Base-by-base conservation (phyloP, 352 stramenopile genomes). In the Pythium sukuiense region DNA sequence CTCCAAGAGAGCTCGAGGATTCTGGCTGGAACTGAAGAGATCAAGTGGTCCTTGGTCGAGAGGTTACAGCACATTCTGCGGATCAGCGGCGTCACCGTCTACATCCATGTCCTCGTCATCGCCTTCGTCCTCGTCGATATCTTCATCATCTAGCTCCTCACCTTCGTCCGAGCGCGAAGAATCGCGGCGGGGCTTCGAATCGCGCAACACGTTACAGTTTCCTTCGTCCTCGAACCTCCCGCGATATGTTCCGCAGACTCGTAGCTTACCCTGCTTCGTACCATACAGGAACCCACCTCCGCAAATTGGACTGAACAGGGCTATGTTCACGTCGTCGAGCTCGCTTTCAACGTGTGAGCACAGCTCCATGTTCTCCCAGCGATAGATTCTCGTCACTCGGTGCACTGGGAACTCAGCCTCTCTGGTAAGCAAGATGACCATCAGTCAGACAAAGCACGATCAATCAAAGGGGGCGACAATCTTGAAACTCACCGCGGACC, bases 291-390 rank as follows among this genome's bases (percentile, higher is more conserved):
- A 98, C 3, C 97, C 97, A 58, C 95, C 86, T 20, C 97, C 97
- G 53, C 93, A 96, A 61, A 98, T 91, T 8, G 97, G 97, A 80
- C 98, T 98, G 75, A 99, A 99, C 37, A 98, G 73, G 50, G 97
- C 96, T 79, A 99, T 99, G 74, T 99, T 99, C 33, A 99, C 96
- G 81, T 99, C 97, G 71, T 99, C 97, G 41, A 98, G 87, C 35
- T 87, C 85, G 41, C 83, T 92, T 60, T 95, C 85, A 11, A 97
- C 82, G 55, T 94, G 81, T 2, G 83, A 90, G 14, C 95, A 76
- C n/a, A 93, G 71, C 59, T 78, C 83, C 87, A 97, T 97, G 63
- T 96, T 87, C 66, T 93, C 84, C 85, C 88, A 93, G 50, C 86
- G 84, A 70, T 96, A 97, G 54, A 96, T 95, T 29, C 86, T 80